Evolutionary conservation across 164 flowering plant genomes (phyloP).

Genomic region (Liriodendron chinense): DNA sequence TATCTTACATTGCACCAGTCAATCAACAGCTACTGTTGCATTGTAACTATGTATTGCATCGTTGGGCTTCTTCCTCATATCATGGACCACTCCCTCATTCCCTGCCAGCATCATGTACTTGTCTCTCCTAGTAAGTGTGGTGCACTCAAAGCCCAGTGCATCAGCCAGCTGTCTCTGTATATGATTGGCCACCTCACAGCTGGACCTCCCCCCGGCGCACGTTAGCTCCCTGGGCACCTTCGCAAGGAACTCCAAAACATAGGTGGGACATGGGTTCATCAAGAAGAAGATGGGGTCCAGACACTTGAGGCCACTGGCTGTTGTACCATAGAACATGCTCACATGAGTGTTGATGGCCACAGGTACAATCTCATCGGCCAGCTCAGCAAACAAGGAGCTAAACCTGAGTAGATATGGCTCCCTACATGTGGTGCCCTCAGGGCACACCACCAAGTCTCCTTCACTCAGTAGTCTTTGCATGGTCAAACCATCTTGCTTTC

Average conservation of each 20-base stretch:
- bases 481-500: constrained; percentile 47
- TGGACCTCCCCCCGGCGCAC: constrained; percentile 56
- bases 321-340: constrained; percentile 82
- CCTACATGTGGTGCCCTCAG: constrained; percentile 93
- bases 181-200: constrained; percentile 70
- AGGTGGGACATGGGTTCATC: constrained; percentile 77
- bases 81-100: constrained; percentile 66
- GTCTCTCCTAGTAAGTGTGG: constrained; percentile 70
- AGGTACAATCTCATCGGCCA: constrained; percentile 75
- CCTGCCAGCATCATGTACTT: constrained; percentile 91
- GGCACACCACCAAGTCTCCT: constrained; percentile 85
- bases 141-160: constrained; percentile 85
- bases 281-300: constrained; percentile 76
- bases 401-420: constrained; percentile 83
- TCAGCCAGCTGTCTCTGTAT: constrained; percentile 56
- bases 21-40: no score
- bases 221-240: constrained; percentile 54
- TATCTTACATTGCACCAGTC: not conserved
- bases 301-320: constrained; percentile 79
- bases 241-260: constrained; percentile 49
- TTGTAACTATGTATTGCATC: no score
- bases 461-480: constrained; percentile 55
- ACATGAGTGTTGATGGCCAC: constrained; percentile 70
- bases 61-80: constrained; percentile 7
- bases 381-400: constrained; percentile 75